These are phyloP conservation scores for Acacia pycnantha DNA, from an alignment of 331 rosid genomes.

Conservation along the genomic window DNA sequence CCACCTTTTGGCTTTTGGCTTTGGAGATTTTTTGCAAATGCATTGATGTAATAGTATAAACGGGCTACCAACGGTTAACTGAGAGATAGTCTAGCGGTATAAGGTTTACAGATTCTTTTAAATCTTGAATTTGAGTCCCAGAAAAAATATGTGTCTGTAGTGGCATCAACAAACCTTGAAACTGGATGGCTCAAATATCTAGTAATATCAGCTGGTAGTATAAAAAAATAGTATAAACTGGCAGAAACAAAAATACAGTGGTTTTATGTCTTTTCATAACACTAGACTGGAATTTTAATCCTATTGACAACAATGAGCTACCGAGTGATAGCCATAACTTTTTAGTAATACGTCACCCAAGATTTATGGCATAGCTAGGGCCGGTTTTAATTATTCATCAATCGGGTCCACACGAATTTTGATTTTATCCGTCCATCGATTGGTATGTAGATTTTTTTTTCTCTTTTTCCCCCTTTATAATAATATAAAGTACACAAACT, in stretches of 20 bases:
- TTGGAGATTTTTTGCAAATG: neutral
- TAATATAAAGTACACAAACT: neutral
- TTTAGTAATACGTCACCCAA: constrained; percentile 36
- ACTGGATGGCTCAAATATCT: too few species aligned
- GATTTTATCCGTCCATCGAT: constrained; percentile 2
- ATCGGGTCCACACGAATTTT: constrained; percentile 27
- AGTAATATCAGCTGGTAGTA: too few species aligned
- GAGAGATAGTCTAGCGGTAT: too few species aligned
- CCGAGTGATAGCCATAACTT: constrained; percentile 37
- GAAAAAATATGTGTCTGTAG: too few species aligned
- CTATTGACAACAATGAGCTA: constrained; percentile 25
- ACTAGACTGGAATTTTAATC: constrained; percentile 18
- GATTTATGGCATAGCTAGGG: constrained; percentile 44
- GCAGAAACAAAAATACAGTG: neutral
- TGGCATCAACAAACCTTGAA: too few species aligned
- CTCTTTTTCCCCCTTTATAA: neutral
- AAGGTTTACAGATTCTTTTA: too few species aligned
- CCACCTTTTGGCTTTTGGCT: constrained; percentile 9
- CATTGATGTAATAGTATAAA: neutral
- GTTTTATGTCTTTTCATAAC: constrained; percentile 31
- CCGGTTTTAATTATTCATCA: constrained; percentile 38
- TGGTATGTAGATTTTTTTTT: neutral
- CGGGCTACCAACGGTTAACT: neutral
- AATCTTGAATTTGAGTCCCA: too few species aligned
- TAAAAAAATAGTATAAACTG: neutral